phyloP scores from a whole-genome alignment of 2,329 filamentous ascomycete genomes.

The Ceratocystiopsis brevicomis region DNA sequence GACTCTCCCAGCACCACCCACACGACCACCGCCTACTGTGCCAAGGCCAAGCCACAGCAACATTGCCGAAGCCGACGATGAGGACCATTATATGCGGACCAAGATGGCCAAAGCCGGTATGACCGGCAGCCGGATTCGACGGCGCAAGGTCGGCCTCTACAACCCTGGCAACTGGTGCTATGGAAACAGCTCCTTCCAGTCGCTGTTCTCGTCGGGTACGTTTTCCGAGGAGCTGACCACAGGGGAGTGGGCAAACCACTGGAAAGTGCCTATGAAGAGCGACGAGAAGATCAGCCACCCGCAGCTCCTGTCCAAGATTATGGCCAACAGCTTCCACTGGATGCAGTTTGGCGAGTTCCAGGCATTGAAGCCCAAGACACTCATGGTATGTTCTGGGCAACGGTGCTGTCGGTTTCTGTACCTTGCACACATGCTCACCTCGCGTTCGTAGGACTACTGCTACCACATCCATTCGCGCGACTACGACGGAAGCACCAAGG shows the following conservation, averaged over 20 bases:
- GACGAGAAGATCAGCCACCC: conserved; percentile 33
- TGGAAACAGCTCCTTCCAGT: conserved; percentile 80
- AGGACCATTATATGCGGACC: conserved; percentile 20
- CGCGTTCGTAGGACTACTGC: conserved; percentile 34
- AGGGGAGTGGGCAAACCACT: conserved; percentile 37
- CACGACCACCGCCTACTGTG: conserved; percentile 48
- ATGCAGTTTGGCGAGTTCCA: conserved; percentile 31
- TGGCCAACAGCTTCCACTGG: conserved; percentile 41
- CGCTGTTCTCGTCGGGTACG: conserved; percentile 52
- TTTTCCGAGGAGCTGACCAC: conserved; percentile 47
- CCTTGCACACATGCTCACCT: background rate
- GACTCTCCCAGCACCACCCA: conserved; percentile 37
- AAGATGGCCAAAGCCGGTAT: conserved; percentile 20
- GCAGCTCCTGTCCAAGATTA: conserved; percentile 39
- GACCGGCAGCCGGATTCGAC: conserved; percentile 16
- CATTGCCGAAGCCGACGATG: conserved; percentile 27
- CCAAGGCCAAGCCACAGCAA: conserved; percentile 64
- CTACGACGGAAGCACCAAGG: conserved; percentile 11
- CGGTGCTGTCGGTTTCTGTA: background rate
- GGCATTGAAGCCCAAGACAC: conserved; percentile 32
- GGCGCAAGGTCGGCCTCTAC: conserved; percentile 49
- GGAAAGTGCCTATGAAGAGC: conserved; percentile 49
- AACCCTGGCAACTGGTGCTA: conserved; percentile 80
- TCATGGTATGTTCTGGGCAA: conserved; percentile 34
- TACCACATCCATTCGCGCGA: conserved; percentile 36